Percentiles rank a stretch among this genome's conserved stretches.
Conservation (phyloP, 371 early-diverging fungal genomes). For the Entomophthora muscae region DNA sequence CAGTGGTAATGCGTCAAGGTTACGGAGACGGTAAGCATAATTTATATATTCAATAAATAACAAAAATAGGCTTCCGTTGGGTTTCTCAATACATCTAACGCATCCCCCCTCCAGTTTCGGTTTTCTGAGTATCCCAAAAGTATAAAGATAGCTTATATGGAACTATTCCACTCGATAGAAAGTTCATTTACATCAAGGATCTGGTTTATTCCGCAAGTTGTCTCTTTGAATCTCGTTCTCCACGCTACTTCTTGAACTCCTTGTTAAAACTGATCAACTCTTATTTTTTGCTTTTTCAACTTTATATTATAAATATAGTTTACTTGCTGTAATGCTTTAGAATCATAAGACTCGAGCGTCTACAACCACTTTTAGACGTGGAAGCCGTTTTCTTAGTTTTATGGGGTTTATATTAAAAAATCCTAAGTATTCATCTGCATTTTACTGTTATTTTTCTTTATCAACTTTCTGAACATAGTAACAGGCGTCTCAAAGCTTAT, state of each 20-base stretch:
- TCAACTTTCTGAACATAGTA: too few species aligned
- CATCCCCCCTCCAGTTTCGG: background rate
- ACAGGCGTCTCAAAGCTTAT: too few species aligned
- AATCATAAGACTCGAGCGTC: too few species aligned
- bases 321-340: too few species aligned
- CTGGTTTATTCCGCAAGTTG: background rate
- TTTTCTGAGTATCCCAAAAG: background rate
- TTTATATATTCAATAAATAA: background rate
- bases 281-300: too few species aligned
- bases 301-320: too few species aligned
- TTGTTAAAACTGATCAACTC: background rate
- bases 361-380: too few species aligned
- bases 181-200: background rate
- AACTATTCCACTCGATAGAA: background rate
- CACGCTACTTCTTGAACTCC: background rate
- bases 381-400: too few species aligned
- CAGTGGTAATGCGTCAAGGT: conserved; percentile 91
- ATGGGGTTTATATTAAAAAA: too few species aligned
- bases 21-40: conserved; percentile 71
- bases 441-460: too few species aligned
- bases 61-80: conserved; percentile 58
- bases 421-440: too few species aligned
- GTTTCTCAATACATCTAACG: conserved; percentile 66
- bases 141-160: background rate
- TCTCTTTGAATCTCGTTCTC: background rate